Conservation (phyloP, 1,284 basidiomycete genomes). For the Ceratobasidium papillatum region DNA sequence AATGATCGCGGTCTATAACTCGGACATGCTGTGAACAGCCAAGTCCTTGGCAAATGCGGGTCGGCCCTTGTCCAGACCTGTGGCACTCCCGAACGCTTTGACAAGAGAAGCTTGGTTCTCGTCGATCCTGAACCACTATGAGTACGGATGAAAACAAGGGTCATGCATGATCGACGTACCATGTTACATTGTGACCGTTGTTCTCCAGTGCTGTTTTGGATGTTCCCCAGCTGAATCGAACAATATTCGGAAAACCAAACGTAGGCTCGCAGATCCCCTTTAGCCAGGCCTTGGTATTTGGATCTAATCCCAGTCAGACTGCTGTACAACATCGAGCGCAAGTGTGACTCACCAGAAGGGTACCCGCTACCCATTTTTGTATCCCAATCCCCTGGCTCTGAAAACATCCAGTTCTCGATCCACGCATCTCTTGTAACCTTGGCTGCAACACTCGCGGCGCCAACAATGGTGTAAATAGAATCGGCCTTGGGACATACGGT, state of each 20-base stretch:
- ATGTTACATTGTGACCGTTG: constrained; percentile 69
- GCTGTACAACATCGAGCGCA: background rate
- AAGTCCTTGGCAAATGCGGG: constrained; percentile 75
- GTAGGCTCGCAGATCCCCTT: constrained; percentile 80
- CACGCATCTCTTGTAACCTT: constrained; percentile 96
- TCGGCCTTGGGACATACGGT: constrained; percentile 95
- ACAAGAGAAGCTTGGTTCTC: constrained; percentile 79
- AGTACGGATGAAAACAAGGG: constrained; percentile 1
- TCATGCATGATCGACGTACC: constrained; percentile 60
- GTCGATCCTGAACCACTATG: constrained; percentile 66
- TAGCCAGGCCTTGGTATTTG: constrained; percentile 91
- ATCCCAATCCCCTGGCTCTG: constrained; percentile 63
- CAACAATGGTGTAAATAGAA: constrained; percentile 94
- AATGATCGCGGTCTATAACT: constrained; percentile 49
- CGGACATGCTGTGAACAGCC: constrained; percentile 70
- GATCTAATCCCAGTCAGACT: constrained; percentile 64
- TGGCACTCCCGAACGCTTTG: constrained; percentile 73
- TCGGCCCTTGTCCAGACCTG: constrained; percentile 74
- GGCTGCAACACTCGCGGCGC: constrained; percentile 94
- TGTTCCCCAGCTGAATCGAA: constrained; percentile 96
- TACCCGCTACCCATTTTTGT: constrained; percentile 80
- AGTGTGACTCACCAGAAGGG: constrained; percentile 71
- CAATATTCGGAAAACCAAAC: constrained; percentile 92
- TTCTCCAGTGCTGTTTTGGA: constrained; percentile 89
- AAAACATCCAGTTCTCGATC: constrained; percentile 84